Evolutionary conservation across 495 filamentous ascomycete genomes (phyloP), one percentile per base, ranked within the genome.

Genomic region (Staphylotrichum tortipilum): DNA sequence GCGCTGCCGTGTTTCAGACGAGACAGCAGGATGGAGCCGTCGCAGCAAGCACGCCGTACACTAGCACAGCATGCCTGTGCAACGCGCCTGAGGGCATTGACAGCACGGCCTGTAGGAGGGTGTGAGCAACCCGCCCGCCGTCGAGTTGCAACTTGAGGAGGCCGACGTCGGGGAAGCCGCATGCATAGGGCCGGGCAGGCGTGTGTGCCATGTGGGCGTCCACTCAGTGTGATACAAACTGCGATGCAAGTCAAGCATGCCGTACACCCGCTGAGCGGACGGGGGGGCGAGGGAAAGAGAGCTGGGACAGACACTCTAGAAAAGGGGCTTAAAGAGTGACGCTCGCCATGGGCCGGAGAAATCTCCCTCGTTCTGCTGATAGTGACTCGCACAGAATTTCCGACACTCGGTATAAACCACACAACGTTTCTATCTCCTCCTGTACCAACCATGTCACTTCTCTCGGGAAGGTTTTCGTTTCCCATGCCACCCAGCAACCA

Each of bases 171-270:
- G 15, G 44, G 7, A 8, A 10, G 48, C 17, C 35, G 31, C 9
- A 36, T 26, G 47, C 46, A 49, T 30, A 43, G 18, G 22, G 19
- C 35, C 15, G 3, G 4, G 22, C 10, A 21, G 5, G 33, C 12
- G 34, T 31, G 33, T 45, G 34, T 45, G 41, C 49, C 41, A 52
- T 52, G 49, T 46, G 49, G 33, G 40, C 19, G 36, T 17, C 42
- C 41, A 46, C 33, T 3, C 11, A 7, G 18, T 8, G 47, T 49
- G 37, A 37, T 30, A 50, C 48, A 11, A n/a, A 26, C 40, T 26
- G 15, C 15, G 0, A 14, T 50, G 29, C 48, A 44, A 26, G 22
- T 43, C 40, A 29, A 44, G 30, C n/a, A 26, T 31, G 23, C 10
- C 24, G 4, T 8, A n/a, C n/a, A n/a, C n/a, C n/a, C n/a, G n/a